Evolutionary conservation across 208 protist genomes (phyloP).

Genomic region (Leishmania martiniquensis): DNA sequence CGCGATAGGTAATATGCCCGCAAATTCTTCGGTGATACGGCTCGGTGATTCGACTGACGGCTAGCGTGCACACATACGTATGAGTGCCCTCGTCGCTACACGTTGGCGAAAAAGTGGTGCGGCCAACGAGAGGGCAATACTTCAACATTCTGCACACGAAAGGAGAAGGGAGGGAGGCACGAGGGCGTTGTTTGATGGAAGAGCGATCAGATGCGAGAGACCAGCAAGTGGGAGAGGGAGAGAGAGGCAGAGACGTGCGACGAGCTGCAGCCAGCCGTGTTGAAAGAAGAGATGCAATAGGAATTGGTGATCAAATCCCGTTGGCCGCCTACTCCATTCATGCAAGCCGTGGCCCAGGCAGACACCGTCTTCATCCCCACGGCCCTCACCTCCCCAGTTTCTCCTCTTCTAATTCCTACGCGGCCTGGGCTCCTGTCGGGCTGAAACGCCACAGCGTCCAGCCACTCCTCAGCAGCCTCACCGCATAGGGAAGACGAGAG

Average conservation of each 20-base stretch:
- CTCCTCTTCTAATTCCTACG: not conserved
- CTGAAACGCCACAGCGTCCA: not conserved
- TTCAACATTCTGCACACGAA: no score
- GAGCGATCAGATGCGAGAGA: not conserved
- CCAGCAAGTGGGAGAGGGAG: not conserved
- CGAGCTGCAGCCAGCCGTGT: not conserved
- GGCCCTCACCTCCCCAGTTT: not conserved
- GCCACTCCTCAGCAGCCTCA: not conserved
- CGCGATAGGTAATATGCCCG: no score
- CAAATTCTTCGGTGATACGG: not conserved
- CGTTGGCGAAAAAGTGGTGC: no score
- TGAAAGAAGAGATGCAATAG: not conserved
- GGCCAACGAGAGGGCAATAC: not conserved
- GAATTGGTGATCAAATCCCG: not conserved
- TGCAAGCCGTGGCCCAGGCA: not conserved
- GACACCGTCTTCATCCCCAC: not conserved
- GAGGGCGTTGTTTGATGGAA: not conserved
- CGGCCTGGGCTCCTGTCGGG: not conserved
- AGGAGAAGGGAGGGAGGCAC: not conserved
- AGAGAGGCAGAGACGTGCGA: not conserved
- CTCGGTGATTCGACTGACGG: not conserved
- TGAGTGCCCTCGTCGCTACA: not conserved
- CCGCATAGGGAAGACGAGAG: not conserved
- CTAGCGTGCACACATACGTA: not conserved
- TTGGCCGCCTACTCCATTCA: not conserved